These are phyloP conservation scores for Yamadazyma conglobata DNA, from an alignment of 1,139 yeast species.

Conservation along the genomic window DNA sequence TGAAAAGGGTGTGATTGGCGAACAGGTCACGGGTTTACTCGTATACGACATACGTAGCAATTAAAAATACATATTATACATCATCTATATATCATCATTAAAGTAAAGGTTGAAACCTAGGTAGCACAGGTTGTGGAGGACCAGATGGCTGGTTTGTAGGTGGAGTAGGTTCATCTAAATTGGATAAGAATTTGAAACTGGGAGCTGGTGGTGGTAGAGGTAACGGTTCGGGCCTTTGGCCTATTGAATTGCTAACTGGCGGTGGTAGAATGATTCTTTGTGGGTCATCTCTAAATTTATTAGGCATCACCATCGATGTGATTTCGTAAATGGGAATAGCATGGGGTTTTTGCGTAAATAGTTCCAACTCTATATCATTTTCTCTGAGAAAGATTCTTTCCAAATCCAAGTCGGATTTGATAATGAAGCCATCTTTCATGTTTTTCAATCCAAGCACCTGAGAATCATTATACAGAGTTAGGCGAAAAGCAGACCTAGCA, in stretches of 20 bases:
- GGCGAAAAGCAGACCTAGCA: constrained; percentile 65
- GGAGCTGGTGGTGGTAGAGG: constrained; percentile 10
- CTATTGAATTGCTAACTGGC: constrained; percentile 21
- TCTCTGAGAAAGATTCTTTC: constrained; percentile 32
- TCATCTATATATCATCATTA: too few relatives aligned
- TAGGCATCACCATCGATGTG: constrained; percentile 29
- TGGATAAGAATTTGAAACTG: constrained; percentile 22
- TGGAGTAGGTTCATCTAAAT: constrained; percentile 23
- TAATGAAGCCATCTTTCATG: constrained; percentile 20
- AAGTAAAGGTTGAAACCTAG: constrained; percentile 38
- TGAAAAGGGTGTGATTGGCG: too few relatives aligned
- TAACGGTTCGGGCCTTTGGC: constrained; percentile 9
- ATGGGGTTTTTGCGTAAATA: constrained; percentile 30
- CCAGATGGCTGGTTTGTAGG: constrained; percentile 20
- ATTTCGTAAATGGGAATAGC: constrained; percentile 36
- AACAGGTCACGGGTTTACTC: too few relatives aligned
- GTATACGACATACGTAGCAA: too few relatives aligned
- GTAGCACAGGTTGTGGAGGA: constrained; percentile 29
- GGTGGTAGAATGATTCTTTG: constrained; percentile 32
- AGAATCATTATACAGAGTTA: constrained; percentile 18
- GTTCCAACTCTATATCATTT: constrained; percentile 31
- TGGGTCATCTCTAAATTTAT: constrained; percentile 15
- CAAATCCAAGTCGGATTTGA: constrained; percentile 32
- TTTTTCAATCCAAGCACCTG: constrained; percentile 21
- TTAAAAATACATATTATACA: constrained; percentile 2